Percentiles rank a stretch among this genome's conserved stretches.
Conservation (phyloP, 163 green algal genomes). For the Chlorella variabilis region DNA sequence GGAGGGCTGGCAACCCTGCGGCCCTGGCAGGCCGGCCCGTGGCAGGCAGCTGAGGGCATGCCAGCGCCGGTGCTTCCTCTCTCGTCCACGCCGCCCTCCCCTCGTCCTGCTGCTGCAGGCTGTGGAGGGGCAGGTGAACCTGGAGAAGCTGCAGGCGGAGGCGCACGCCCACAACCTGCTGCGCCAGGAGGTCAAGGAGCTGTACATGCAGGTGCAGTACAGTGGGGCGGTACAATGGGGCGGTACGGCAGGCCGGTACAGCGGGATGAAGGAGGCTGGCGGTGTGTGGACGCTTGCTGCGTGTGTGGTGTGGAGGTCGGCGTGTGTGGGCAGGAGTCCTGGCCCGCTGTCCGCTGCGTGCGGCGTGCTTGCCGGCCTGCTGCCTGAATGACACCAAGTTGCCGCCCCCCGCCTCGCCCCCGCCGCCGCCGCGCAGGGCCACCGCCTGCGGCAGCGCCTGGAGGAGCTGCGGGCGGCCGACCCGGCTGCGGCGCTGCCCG, state of each 20-base stretch:
- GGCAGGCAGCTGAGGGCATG: too few relatives aligned
- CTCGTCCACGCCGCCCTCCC: neutral
- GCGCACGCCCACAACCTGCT: slow-evolving; percentile 31
- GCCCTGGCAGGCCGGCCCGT: neutral
- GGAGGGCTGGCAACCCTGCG: too few relatives aligned
- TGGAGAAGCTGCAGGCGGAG: slow-evolving; percentile 47
- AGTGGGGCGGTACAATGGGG: too few relatives aligned
- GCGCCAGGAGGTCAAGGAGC: slow-evolving; percentile 28
- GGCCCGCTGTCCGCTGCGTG: too few relatives aligned
- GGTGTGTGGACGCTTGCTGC: too few relatives aligned
- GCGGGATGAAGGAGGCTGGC: too few relatives aligned
- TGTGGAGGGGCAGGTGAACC: slow-evolving; percentile 49
- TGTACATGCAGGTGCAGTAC: slow-evolving; percentile 42
- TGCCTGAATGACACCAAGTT: too few relatives aligned
- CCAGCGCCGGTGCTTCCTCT: too few relatives aligned
- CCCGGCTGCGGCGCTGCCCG: neutral
- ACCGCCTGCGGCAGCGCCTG: slow-evolving; percentile 15
- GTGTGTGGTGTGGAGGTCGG: too few relatives aligned
- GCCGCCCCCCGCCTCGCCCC: neutral
- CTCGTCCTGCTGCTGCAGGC: neutral
- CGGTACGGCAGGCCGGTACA: too few relatives aligned
- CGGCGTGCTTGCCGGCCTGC: too few relatives aligned
- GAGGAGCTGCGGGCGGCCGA: neutral
- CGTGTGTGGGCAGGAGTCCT: too few relatives aligned
- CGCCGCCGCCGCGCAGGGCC: neutral